Evolutionary conservation across 805 yeast genomes (phyloP).

Genomic region (Ogataea glucozyma): DNA sequence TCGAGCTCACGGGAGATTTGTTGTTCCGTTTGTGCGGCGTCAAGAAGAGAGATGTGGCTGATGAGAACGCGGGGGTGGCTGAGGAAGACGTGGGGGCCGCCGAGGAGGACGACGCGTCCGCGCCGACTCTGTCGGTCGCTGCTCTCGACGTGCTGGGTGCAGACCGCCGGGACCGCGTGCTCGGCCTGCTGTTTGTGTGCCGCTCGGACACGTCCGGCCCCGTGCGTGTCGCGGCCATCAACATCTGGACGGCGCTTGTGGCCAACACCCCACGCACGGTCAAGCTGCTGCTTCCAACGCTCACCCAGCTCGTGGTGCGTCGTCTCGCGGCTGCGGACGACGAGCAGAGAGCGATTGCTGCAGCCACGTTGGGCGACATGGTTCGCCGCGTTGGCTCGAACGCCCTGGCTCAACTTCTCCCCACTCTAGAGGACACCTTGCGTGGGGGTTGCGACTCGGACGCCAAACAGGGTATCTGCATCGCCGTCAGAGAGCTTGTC

Average conservation of each 20-base stretch:
- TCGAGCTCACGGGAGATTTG: constrained; percentile 92
- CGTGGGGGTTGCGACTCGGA: constrained; percentile 67
- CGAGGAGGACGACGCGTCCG: no score
- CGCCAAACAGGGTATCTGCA: constrained; percentile 94
- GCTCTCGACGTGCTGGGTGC: constrained; percentile 79
- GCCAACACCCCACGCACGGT: constrained; percentile 94
- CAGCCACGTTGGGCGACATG: constrained; percentile 90
- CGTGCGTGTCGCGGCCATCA: constrained; percentile 87
- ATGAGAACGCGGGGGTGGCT: constrained; percentile 48
- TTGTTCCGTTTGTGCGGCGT: constrained; percentile 93
- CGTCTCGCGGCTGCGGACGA: constrained; percentile 82
- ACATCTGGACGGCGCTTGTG: constrained; percentile 95
- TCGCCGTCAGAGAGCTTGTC: constrained; percentile 85
- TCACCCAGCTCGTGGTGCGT: constrained; percentile 76
- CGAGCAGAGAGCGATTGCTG: constrained; percentile 81
- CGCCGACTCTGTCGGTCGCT: no score
- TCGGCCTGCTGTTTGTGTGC: constrained; percentile 86
- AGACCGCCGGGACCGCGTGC: constrained; percentile 83
- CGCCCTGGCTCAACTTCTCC: constrained; percentile 80
- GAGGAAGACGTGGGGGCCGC: constrained; percentile 57
- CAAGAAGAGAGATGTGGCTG: constrained; percentile 66
- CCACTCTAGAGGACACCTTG: constrained; percentile 73
- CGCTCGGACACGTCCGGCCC: constrained; percentile 87
- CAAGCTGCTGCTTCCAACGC: constrained; percentile 84
- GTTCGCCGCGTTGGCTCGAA: constrained; percentile 91